Base-by-base conservation (phyloP, 495 filamentous ascomycete genomes). In the Neurospora sp. region DNA sequence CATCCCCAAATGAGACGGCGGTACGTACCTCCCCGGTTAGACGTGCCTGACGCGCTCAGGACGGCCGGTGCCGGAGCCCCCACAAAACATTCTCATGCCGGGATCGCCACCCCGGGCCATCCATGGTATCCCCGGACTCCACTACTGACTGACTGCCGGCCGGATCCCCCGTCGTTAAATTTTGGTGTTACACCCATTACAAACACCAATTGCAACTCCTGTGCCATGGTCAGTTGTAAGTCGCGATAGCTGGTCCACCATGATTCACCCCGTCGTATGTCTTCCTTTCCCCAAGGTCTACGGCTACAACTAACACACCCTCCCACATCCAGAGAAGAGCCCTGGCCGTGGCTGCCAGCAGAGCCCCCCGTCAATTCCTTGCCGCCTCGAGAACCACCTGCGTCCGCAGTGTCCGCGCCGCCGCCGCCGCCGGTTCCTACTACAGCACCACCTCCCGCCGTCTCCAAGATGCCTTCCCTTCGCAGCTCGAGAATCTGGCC, bases 181-280 rank as follows among this genome's bases (percentile, higher is more conserved):
- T 4, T 59, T 59, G 47, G 10, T 22, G 22, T 27, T 27, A 31
- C 27, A 65, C 14, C 53, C 35, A 18, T 35, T 37, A 27, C 12
- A 31, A 35, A 18, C 27, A 35, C 53, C 42, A 45, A 20, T 45
- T 45, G 42, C 42, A 65, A 65, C 20, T 42, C 18, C 42, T 37
- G 42, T 75, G 68, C 41, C 35, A 74, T 75, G 72, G 69, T 73
- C 69, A 75, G 40, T 47, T 65, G 44, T 39, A 27, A 37, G 39
- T 39, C 22, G 44, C 22, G 69, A 69, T 65, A 35, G 53, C 27
- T 61, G 53, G 53, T 61, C 69, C 71, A 76, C 71, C 70, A 79
- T 78, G 77, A 72, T 79, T 42, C 40, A 73, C 42, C 73, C 74
- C 59, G 71, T 74, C 71, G 77, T 80, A 78, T 68, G 77, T 75